Base-by-base conservation (phyloP, 148 eudicot genomes). In the Arctostaphylos glauca region DNA sequence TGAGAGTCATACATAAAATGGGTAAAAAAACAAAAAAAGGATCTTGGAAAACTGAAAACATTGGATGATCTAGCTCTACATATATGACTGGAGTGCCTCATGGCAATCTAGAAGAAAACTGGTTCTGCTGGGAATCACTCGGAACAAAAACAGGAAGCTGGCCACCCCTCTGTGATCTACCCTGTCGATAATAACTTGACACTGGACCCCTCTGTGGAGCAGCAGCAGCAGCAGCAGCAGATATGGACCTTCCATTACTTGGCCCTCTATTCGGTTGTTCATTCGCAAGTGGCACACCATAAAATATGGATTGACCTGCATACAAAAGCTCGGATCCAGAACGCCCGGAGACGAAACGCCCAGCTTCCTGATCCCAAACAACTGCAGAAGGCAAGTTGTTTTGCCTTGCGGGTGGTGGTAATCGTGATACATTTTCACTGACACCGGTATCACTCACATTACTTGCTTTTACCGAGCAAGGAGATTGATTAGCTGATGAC, bases 91-190 rank as follows among this genome's bases (percentile, higher is more conserved):
- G 56, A n/a, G 83, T 44, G 16, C 73, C 56, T 72, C 74, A 66
- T 48, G 89, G 87, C 79, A 84, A 70, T 84, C 86, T 82, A 82
- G 92, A 88, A 86, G 88, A 75, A 64, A 84, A 87, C 59, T 87
- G 92, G 43, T 81, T 89, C 73, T 88, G 88, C 85, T 85, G 92
- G 55, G 95, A 88, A 84, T 94, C 95, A 81, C 95, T 90, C 25
- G 98, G 98, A 66, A 91, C 90, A 84, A 94, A 95, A 75, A 95
- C 98, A 4, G 98, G 98, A 74, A 95, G 93, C 92, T 95, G 98
- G 18, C 88, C 91, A 31, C 97, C 94, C 77, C 97, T 90, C 86
- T 92, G 98, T 72, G 95, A 66, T 83, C 95, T 85, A 5, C 95
- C 93, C 86, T 91, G 95, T 87, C 88, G 94, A 71, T 86, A 88